A percentile compares a stretch with the other conserved stretches of the same genome.
These are phyloP conservation scores for Lolium perenne DNA, from an alignment of 176 grass and related monocot species.

Conservation along the genomic window DNA sequence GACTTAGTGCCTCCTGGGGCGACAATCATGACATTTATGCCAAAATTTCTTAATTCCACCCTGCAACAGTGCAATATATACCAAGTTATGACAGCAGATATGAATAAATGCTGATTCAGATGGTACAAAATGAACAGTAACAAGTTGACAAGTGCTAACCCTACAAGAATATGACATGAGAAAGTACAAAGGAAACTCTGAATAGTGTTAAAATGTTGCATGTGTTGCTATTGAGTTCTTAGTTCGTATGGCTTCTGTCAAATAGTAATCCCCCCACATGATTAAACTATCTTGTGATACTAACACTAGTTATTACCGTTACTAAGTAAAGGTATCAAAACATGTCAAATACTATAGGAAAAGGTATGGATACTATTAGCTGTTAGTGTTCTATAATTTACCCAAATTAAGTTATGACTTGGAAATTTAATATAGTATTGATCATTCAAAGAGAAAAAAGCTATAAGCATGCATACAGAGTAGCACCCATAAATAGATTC, in stretches of 20 bases:
- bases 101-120: neutral
- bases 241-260: neutral
- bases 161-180: neutral
- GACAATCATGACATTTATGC: conserved; percentile 79
- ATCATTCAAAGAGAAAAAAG: neutral
- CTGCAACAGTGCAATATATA: conserved; percentile 36
- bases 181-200: neutral
- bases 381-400: neutral
- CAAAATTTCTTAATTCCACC: conserved; percentile 77
- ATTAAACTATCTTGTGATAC: conserved; percentile 21
- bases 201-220: neutral
- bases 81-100: conserved; percentile 5
- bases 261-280: neutral
- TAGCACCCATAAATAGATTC: neutral
- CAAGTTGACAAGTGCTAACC: conserved; percentile 8
- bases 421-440: neutral
- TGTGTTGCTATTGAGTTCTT: neutral
- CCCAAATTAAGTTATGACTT: neutral
- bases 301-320: neutral
- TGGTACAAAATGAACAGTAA: neutral
- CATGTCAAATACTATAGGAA: neutral
- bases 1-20: conserved; percentile 85
- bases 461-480: neutral
- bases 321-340: neutral
- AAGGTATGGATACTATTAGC: neutral